Base-by-base conservation (phyloP, 805 yeast species). In the Pichia manshurica region DNA sequence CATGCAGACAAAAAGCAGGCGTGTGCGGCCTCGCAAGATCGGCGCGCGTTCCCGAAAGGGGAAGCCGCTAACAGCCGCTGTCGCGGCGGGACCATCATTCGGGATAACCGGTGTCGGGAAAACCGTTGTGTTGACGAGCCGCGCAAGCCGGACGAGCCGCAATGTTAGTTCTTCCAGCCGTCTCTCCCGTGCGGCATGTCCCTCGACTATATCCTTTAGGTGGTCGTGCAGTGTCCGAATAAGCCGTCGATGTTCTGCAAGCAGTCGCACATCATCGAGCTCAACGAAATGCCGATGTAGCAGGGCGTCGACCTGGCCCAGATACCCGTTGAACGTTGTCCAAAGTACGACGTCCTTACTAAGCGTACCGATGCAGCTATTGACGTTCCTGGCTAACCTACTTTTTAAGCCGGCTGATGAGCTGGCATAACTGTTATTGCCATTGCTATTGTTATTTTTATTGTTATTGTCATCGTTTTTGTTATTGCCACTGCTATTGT, bases 251-350 rank as follows among this genome's bases (percentile, higher is more conserved):
- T 50, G 45, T 22, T 50, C 47, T 7, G 47, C 33, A 34, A 42
- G 16, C 7, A 42, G 12, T 13, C 37, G n/a, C 3, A 45, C 12
- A 22, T 39, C 47, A 5, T 42, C 36, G 10, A 51, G 8, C 15
- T 45, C 42, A 5, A 35, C 33, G 3, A 36, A 29, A 44, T 47
- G 44, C 5, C 42, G 38, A 13, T 46, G 23, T 17, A 55, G 49
- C 7, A 56, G 32, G 10, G 37, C 34, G 10, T 52, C 58, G 6
- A 51, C 25, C 7, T 38, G 10, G 42, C 46, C 49, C 23, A 52
- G 38, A 25, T 57, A 57, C 3, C 61, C 60, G 41, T 53, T 54
- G 36, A 53, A 57, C 5, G 61, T 51, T 1, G 58, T 57, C 61
- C 61, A 57, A 25, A 48, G 37, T 17, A 40, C 47, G 1, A 44